Percentiles rank a stretch among this genome's conserved stretches.
These are phyloP conservation scores for Leccinum longicurvipes DNA, from an alignment of 768 basidiomycete species.

Conservation along the genomic window DNA sequence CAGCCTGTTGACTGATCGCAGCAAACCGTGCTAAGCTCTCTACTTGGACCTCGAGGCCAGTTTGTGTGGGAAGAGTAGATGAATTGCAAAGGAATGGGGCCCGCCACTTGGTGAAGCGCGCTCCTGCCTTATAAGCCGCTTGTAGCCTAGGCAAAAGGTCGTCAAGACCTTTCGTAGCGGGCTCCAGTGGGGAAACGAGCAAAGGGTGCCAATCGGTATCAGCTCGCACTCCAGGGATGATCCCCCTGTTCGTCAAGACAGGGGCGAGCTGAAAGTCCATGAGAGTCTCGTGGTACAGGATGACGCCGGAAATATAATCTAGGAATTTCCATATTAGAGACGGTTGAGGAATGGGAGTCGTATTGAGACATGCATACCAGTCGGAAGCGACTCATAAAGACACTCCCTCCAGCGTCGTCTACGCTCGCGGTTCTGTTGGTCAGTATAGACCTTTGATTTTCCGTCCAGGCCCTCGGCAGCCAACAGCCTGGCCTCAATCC, in stretches of 20 bases:
- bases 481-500: slow-evolving; percentile 38
- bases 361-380: slow-evolving; percentile 28
- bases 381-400: slow-evolving; percentile 41
- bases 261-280: slow-evolving; percentile 48
- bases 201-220: slow-evolving; percentile 47
- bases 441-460: slow-evolving; percentile 25
- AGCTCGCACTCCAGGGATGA: slow-evolving; percentile 49
- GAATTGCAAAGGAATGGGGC: slow-evolving; percentile 47
- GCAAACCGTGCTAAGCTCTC: slow-evolving; percentile 48
- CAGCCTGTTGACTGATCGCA: slow-evolving; percentile 48
- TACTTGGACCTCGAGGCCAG: slow-evolving; percentile 43
- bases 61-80: slow-evolving; percentile 37
- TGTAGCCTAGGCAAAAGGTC: slow-evolving; percentile 41
- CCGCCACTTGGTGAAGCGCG: slow-evolving; percentile 52
- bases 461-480: slow-evolving; percentile 30
- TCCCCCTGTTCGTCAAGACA: slow-evolving; percentile 40
- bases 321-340: background rate
- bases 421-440: slow-evolving; percentile 37
- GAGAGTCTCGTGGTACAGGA: slow-evolving; percentile 48
- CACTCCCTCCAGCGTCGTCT: slow-evolving; percentile 43
- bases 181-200: slow-evolving; percentile 43
- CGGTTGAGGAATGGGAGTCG: background rate
- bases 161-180: slow-evolving; percentile 49
- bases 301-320: slow-evolving; percentile 52
- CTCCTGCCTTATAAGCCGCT: slow-evolving; percentile 41